These are phyloP conservation scores for Annona squamosa DNA, from an alignment of 164 flowering plant species.

Conservation along the genomic window DNA sequence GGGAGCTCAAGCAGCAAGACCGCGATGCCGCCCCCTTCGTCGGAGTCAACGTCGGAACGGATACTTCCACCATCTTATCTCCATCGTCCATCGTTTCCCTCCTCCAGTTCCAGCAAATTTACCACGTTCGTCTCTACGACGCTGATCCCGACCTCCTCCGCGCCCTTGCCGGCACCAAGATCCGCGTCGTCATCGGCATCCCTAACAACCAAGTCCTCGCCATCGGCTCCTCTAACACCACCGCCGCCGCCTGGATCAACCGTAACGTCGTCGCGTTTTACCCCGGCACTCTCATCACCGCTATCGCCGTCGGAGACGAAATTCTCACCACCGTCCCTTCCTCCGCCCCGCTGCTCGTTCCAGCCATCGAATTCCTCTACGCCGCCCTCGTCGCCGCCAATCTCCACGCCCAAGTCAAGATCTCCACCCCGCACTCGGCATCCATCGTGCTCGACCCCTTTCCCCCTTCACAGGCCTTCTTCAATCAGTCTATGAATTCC, in stretches of 20 bases:
- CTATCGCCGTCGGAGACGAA: constrained; percentile 87
- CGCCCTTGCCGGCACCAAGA: constrained; percentile 64
- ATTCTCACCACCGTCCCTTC: constrained; percentile 70
- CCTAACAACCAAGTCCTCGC: constrained; percentile 92
- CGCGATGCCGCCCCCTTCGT: constrained; percentile 58
- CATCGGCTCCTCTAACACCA: constrained; percentile 73
- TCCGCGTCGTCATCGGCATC: constrained; percentile 71
- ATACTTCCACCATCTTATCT: constrained; percentile 51
- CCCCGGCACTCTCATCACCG: constrained; percentile 71
- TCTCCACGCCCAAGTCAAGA: constrained; percentile 53
- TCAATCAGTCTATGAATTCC: constrained; percentile 56
- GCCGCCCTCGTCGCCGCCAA: constrained; percentile 64
- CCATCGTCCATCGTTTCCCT: constrained; percentile 61
- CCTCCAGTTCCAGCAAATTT: constrained; percentile 61
- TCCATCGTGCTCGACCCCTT: constrained; percentile 77
- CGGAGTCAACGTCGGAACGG: constrained; percentile 83
- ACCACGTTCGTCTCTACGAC: constrained; percentile 77
- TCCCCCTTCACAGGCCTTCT: constrained; percentile 95
- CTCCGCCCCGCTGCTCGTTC: constrained; percentile 69
- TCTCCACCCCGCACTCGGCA: constrained; percentile 87
- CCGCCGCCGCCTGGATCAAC: constrained; percentile 80
- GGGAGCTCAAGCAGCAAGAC: constrained; percentile 17
- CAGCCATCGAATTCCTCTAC: constrained; percentile 79
- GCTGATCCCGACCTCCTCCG: constrained; percentile 57
- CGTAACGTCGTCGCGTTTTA: constrained; percentile 63